Percentiles rank a stretch among this genome's conserved stretches.
These are phyloP conservation scores for Coemansia sp. DNA, from an alignment of 371 early-diverging fungal species.

Conservation along the genomic window DNA sequence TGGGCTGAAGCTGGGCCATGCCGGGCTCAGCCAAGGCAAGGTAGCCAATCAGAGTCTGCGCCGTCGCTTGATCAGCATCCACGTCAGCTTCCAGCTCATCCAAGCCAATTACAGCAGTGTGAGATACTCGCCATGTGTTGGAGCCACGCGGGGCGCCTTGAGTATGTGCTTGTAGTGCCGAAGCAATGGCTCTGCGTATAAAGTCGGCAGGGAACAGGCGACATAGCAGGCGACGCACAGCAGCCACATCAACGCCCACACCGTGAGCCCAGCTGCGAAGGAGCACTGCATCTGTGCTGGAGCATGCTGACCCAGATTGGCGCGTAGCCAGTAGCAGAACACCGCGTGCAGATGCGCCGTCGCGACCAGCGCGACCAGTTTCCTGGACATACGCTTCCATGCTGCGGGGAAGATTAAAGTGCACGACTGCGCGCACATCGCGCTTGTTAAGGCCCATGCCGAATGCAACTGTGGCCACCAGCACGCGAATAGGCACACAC, in stretches of 20 bases:
- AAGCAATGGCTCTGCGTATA: slow-evolving; percentile 3
- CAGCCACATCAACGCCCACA: slow-evolving; percentile 57
- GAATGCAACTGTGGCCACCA: slow-evolving; percentile 85
- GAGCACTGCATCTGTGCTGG: slow-evolving; percentile 62
- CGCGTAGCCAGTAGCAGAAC: slow-evolving; percentile 62
- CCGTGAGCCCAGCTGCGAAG: slow-evolving; percentile 63
- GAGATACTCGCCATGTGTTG: slow-evolving; percentile 12
- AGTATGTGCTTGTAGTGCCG: slow-evolving; percentile 1
- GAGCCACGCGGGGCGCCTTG: slow-evolving; percentile 6
- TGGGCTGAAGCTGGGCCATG: slow-evolving; percentile 19
- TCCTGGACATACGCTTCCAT: slow-evolving; percentile 86
- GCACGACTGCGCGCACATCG: slow-evolving; percentile 79
- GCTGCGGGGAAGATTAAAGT: slow-evolving; percentile 73
- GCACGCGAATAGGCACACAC: slow-evolving; percentile 53
- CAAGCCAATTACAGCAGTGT: slow-evolving; percentile 25
- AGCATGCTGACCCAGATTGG: background rate
- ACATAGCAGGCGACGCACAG: slow-evolving; percentile 55
- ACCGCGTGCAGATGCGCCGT: slow-evolving; percentile 66
- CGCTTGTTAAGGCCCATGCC: slow-evolving; percentile 82
- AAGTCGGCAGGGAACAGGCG: slow-evolving; percentile 32
- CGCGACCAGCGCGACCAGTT: slow-evolving; percentile 81
- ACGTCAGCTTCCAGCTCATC: slow-evolving; percentile 32
- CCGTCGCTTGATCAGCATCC: slow-evolving; percentile 32
- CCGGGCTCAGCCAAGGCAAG: slow-evolving; percentile 48
- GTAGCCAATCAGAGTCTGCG: slow-evolving; percentile 54